Conservation (phyloP, 108 stramenopile species). For the Nitzschia sp. region DNA sequence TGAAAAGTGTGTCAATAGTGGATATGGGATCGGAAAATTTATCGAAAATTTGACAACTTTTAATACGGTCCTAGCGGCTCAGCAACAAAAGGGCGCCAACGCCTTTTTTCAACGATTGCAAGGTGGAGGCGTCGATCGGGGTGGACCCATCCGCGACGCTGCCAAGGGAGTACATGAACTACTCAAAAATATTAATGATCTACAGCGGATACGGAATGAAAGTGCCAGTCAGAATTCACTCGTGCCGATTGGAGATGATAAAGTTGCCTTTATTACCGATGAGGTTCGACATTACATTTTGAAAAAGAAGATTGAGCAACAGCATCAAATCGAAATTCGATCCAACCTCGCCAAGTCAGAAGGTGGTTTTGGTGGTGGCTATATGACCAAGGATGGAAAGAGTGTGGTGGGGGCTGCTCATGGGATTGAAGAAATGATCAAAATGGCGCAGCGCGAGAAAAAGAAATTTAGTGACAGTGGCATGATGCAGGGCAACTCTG, state of each 20-base stretch:
- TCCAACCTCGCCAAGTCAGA: slow-evolving; percentile 59
- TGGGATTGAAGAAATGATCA: slow-evolving; percentile 71
- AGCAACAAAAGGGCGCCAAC: slow-evolving; percentile 34
- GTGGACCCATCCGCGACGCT: slow-evolving; percentile 56
- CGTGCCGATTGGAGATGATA: slow-evolving; percentile 56
- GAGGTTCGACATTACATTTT: slow-evolving; percentile 48
- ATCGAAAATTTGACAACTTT: slow-evolving; percentile 37
- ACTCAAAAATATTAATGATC: slow-evolving; percentile 32
- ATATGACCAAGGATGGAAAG: slow-evolving; percentile 44
- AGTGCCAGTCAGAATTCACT: slow-evolving; percentile 58
- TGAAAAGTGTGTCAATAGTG: slow-evolving; percentile 53
- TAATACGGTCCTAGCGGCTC: slow-evolving; percentile 60
- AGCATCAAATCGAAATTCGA: slow-evolving; percentile 39
- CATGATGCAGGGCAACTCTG: neutral
- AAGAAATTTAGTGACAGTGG: slow-evolving; percentile 42
- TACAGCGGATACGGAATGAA: slow-evolving; percentile 43
- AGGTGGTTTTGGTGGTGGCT: slow-evolving; percentile 65
- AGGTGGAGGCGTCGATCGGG: slow-evolving; percentile 68
- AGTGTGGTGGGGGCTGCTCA: slow-evolving; percentile 69
- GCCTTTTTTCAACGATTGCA: slow-evolving; percentile 44
- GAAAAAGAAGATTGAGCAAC: slow-evolving; percentile 42
- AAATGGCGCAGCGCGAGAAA: slow-evolving; percentile 38
- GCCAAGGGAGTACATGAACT: slow-evolving; percentile 37
- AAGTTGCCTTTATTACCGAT: slow-evolving; percentile 58
- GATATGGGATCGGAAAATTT: slow-evolving; percentile 33